A percentile compares a stretch with the other conserved stretches of the same genome.
phyloP scores from a whole-genome alignment of 2,329 filamentous ascomycete genomes.

The Diaporthe sp. region DNA sequence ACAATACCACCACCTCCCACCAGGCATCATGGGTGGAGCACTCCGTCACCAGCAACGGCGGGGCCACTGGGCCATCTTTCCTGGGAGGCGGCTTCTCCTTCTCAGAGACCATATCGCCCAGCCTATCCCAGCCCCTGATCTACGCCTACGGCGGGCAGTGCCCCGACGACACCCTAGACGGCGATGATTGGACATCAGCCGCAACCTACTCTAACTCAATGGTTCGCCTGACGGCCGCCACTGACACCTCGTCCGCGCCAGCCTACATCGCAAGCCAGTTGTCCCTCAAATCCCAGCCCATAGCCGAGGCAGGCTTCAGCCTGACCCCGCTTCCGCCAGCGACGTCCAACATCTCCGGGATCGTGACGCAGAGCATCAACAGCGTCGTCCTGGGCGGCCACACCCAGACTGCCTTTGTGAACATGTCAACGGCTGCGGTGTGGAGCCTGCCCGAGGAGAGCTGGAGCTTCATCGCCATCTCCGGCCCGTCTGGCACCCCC shows the following conservation, averaged over 20 bases:
- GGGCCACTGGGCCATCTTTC: constrained; percentile 60
- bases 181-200: constrained; percentile 71
- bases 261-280: constrained; percentile 56
- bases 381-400: constrained; percentile 90
- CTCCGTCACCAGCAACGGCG: constrained; percentile 43
- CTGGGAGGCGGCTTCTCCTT: constrained; percentile 75
- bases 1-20: constrained; percentile 58
- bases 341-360: constrained; percentile 75
- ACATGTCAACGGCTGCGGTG: constrained; percentile 91
- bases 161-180: constrained; percentile 59
- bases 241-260: constrained; percentile 45
- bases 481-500: constrained; percentile 52
- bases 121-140: constrained; percentile 66
- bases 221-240: constrained; percentile 72
- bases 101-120: constrained; percentile 69
- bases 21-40: constrained; percentile 60
- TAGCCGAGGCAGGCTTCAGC: constrained; percentile 89
- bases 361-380: constrained; percentile 79
- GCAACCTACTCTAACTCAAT: constrained; percentile 87
- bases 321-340: constrained; percentile 81
- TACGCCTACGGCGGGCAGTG: constrained; percentile 96
- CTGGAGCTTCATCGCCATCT: constrained; percentile 86
- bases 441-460: constrained; percentile 88
- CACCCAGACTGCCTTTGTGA: constrained; percentile 86
- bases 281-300: constrained; percentile 70